A percentile compares a stretch with the other conserved stretches of the same genome.
Evolutionary conservation across 2,329 filamentous ascomycete species (phyloP).

Genomic region (Clarireedia monteithiana): DNA sequence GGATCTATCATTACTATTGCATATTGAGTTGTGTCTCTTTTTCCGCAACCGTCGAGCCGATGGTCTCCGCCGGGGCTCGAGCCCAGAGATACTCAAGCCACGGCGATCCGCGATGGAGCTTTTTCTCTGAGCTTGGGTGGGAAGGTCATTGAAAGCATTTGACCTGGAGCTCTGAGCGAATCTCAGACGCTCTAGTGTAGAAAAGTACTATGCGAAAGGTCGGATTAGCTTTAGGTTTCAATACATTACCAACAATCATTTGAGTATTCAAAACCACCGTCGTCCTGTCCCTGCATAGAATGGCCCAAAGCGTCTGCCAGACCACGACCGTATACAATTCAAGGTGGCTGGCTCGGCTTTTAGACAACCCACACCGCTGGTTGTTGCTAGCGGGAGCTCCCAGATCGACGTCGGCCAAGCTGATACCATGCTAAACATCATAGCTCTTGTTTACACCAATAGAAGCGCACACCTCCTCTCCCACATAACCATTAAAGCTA

Average conservation of each 20-base stretch:
- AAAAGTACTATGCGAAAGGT: slow-evolving; percentile 53
- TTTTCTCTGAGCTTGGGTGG: slow-evolving; percentile 22
- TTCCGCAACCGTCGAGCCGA: slow-evolving; percentile 22
- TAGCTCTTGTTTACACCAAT: slow-evolving; percentile 1
- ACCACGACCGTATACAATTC: slow-evolving; percentile 4
- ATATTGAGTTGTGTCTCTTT: slow-evolving; percentile 29
- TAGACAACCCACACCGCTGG: background rate
- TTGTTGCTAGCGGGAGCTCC: slow-evolving; percentile 1
- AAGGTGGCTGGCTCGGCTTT: background rate
- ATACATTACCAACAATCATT: background rate
- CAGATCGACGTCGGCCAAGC: background rate
- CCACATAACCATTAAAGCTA: background rate
- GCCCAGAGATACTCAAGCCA: slow-evolving; percentile 20
- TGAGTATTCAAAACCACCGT: background rate
- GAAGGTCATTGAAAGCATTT: slow-evolving; percentile 25
- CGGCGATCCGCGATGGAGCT: slow-evolving; percentile 24
- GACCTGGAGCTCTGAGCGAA: slow-evolving; percentile 46
- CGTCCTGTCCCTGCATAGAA: slow-evolving; percentile 5
- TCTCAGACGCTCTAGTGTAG: slow-evolving; percentile 60
- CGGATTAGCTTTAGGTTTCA: background rate
- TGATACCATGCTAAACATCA: background rate
- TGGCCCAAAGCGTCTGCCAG: slow-evolving; percentile 8
- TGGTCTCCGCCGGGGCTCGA: slow-evolving; percentile 20
- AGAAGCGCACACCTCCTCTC: background rate
- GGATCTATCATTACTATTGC: slow-evolving; percentile 45